Evolutionary conservation across 306 rosid species (phyloP).

Genomic region (Inga leiocalycina): DNA sequence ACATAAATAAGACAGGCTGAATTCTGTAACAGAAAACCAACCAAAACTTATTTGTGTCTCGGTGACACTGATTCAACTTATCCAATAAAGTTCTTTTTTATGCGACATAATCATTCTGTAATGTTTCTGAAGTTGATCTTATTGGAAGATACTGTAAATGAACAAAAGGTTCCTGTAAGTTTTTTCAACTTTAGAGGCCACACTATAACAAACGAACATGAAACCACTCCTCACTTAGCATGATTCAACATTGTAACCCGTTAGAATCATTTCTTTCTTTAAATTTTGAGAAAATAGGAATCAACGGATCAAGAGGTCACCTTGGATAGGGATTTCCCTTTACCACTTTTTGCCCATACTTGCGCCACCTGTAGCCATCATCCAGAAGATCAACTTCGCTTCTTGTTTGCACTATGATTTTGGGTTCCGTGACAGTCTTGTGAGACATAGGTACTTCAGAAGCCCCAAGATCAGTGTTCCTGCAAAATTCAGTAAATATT

Average conservation of each 20-base stretch:
- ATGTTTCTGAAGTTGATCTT: conserved; percentile 1
- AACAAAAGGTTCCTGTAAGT: not conserved
- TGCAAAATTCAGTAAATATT: conserved; percentile 41
- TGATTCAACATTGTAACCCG: conserved; percentile 15
- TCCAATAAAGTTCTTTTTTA: not conserved
- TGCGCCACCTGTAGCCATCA: conserved; percentile 85
- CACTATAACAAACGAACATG: conserved; percentile 17
- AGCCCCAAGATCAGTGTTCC: conserved; percentile 65
- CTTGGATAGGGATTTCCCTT: conserved; percentile 99
- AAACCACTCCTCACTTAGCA: not conserved
- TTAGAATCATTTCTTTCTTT: conserved; percentile 1
- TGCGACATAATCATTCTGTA: not conserved
- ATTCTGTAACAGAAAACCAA: conserved; percentile 12
- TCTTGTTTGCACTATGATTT: conserved; percentile 77
- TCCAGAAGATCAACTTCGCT: conserved; percentile 78
- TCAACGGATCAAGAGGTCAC: conserved; percentile 43
- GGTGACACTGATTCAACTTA: conserved; percentile 5
- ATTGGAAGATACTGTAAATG: conserved; percentile 11
- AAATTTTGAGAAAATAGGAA: conserved; percentile 2
- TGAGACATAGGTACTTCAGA: conserved; percentile 47
- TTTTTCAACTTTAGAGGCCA: conserved; percentile 18
- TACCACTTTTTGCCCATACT: conserved; percentile 96
- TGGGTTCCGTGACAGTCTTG: conserved; percentile 71
- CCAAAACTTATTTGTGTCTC: conserved; percentile 3
- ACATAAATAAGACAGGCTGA: not conserved